Conservation (phyloP, 2,329 filamentous ascomycete genomes). For the Trichoderma sp. region DNA sequence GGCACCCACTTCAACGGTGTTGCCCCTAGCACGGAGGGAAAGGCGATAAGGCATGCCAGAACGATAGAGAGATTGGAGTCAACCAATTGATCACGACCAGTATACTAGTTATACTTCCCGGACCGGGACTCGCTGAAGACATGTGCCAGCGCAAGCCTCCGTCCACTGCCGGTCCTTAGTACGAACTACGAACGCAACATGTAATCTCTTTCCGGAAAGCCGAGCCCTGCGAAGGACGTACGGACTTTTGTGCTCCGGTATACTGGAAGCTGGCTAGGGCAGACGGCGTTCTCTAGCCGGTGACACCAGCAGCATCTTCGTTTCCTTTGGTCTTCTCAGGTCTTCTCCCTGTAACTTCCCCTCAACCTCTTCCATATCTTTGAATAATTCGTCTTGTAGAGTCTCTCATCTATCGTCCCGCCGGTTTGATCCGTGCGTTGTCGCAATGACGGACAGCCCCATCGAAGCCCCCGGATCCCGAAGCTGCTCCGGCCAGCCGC, state of each 20-base stretch:
- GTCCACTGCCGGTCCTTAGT: background rate
- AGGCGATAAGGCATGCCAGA: slow-evolving; percentile 11
- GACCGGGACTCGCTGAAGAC: background rate
- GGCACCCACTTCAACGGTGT: slow-evolving; percentile 15
- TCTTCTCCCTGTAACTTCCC: background rate
- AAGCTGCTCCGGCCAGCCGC: slow-evolving; percentile 15
- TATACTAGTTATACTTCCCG: background rate
- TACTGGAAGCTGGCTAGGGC: background rate
- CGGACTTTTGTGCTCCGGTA: background rate
- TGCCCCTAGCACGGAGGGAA: background rate
- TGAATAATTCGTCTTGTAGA: background rate
- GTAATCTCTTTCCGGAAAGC: background rate
- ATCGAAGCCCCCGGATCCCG: slow-evolving; percentile 12
- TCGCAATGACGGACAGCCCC: background rate
- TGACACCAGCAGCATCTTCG: background rate
- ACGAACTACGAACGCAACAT: background rate
- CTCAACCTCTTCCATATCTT: background rate
- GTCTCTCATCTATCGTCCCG: background rate
- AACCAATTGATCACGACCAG: background rate
- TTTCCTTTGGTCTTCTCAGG: background rate
- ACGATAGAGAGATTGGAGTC: background rate
- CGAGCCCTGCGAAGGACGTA: background rate
- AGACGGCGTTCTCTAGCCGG: background rate
- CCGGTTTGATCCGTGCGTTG: slow-evolving; percentile 13
- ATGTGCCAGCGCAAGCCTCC: slow-evolving; percentile 1